These are phyloP conservation scores for Sphaerobolus stellatus DNA, from an alignment of 1,284 basidiomycete genomes.

Conservation along the genomic window DNA sequence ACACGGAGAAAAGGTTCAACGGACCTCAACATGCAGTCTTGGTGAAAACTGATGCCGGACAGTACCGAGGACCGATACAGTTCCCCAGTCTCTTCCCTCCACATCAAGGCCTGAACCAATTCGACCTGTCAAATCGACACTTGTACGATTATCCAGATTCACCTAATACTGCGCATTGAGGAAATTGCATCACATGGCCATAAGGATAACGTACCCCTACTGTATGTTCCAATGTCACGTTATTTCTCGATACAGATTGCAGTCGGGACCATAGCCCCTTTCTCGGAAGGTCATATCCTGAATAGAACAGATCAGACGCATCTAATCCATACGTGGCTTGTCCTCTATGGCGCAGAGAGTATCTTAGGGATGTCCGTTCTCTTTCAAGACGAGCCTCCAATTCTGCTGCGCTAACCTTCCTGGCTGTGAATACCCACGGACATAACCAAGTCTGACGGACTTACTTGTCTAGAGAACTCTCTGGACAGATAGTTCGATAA, in stretches of 20 bases:
- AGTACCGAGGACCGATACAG: conserved; percentile 58
- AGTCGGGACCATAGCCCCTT: no score
- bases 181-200: no score
- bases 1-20: conserved; percentile 20
- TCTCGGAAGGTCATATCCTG: no score
- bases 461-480: no score
- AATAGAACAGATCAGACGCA: conserved; percentile 50
- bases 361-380: conserved; percentile 22
- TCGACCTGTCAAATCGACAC: conserved; percentile 10
- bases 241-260: no score
- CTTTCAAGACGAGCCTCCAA: conserved; percentile 21
- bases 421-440: no score
- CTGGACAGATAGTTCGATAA: no score
- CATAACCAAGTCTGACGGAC: no score
- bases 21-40: conserved; percentile 48
- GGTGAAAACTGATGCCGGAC: conserved; percentile 65
- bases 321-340: conserved; percentile 46
- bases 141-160: conserved; percentile 22
- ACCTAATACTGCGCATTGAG: no score
- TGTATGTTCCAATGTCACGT: conserved; percentile 17
- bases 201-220: neutral
- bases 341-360: conserved; percentile 45
- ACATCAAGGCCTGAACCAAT: no score
- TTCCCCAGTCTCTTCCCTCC: conserved; percentile 42
- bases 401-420: neutral